phyloP scores from a whole-genome alignment of 2,329 filamentous ascomycete genomes.

The Cercospora sesami region DNA sequence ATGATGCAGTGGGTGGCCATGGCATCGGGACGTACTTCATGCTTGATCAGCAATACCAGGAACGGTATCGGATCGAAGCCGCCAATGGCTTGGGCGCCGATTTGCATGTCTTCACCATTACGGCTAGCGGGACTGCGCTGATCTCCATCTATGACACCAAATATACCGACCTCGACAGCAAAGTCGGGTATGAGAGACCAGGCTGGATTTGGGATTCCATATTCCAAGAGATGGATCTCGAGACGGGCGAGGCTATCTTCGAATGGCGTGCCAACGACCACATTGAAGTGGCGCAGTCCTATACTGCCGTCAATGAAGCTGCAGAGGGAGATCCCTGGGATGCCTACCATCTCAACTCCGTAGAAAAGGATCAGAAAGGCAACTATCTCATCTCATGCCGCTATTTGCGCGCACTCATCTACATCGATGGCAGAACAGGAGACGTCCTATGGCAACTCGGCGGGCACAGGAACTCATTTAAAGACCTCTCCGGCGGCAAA shows the following conservation, averaged over 20 bases:
- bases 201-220: conserved; percentile 39
- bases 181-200: conserved; percentile 33
- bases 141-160: conserved; percentile 43
- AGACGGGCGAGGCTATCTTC: conserved; percentile 56
- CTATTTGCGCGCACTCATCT: conserved; percentile 51
- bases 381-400: conserved; percentile 58
- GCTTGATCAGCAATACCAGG: conserved; percentile 35
- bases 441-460: conserved; percentile 55
- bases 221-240: conserved; percentile 48
- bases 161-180: conserved; percentile 23
- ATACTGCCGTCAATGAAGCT: conserved; percentile 38
- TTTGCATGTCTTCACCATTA: conserved; percentile 47
- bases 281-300: conserved; percentile 48
- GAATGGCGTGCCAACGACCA: conserved; percentile 60
- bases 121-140: conserved; percentile 43
- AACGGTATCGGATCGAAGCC: conserved; percentile 43
- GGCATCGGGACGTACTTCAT: conserved; percentile 52
- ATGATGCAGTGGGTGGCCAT: conserved; percentile 50
- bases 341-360: conserved; percentile 58
- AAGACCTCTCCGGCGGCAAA: conserved; percentile 30
- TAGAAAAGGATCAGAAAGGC: conserved; percentile 53
- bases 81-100: conserved; percentile 42
- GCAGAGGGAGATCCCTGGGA: conserved; percentile 52
- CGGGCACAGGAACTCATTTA: conserved; percentile 35
- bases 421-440: conserved; percentile 52